A percentile compares a stretch with the other conserved stretches of the same genome.
Evolutionary conservation across 2,329 filamentous ascomycete genomes (phyloP).

Genomic region (Calycina herbarum): DNA sequence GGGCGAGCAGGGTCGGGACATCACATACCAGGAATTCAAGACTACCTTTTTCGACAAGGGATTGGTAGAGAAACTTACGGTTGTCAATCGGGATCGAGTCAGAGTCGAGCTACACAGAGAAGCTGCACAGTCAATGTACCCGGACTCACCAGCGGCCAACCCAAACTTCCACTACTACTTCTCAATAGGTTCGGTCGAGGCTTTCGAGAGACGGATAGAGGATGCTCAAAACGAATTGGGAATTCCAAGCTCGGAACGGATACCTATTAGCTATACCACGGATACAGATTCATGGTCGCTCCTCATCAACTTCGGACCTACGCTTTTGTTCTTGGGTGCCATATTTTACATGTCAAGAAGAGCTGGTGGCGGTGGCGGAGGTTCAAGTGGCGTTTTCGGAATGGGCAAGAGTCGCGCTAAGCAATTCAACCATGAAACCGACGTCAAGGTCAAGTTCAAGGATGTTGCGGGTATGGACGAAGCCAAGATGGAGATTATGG

Average conservation of each 20-base stretch:
- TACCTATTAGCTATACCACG: slow-evolving; percentile 83
- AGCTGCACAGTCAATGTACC: slow-evolving; percentile 69
- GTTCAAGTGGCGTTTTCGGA: slow-evolving; percentile 81
- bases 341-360: slow-evolving; percentile 78
- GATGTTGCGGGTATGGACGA: slow-evolving; percentile 98
- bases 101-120: slow-evolving; percentile 79
- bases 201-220: slow-evolving; percentile 86
- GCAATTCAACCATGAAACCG: slow-evolving; percentile 95
- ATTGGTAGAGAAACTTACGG: slow-evolving; percentile 85
- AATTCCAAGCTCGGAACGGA: slow-evolving; percentile 84
- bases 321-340: slow-evolving; percentile 79
- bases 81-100: slow-evolving; percentile 76
- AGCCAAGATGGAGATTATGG: slow-evolving; percentile 97
- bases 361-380: slow-evolving; percentile 66
- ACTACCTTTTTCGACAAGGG: slow-evolving; percentile 95
- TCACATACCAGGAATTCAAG: slow-evolving; percentile 96
- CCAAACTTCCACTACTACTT: slow-evolving; percentile 85
- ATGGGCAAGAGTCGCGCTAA: slow-evolving; percentile 96
- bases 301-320: slow-evolving; percentile 78
- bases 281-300: slow-evolving; percentile 73
- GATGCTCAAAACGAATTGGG: slow-evolving; percentile 83
- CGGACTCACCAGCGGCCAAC: slow-evolving; percentile 69
- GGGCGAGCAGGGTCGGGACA: slow-evolving; percentile 69
- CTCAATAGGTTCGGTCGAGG: slow-evolving; percentile 90
- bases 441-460: slow-evolving; percentile 94